Evolutionary conservation across 371 early-diverging fungal species (phyloP), one percentile per base, ranked within the genome.

Genomic region (Chytridium lagenaria): DNA sequence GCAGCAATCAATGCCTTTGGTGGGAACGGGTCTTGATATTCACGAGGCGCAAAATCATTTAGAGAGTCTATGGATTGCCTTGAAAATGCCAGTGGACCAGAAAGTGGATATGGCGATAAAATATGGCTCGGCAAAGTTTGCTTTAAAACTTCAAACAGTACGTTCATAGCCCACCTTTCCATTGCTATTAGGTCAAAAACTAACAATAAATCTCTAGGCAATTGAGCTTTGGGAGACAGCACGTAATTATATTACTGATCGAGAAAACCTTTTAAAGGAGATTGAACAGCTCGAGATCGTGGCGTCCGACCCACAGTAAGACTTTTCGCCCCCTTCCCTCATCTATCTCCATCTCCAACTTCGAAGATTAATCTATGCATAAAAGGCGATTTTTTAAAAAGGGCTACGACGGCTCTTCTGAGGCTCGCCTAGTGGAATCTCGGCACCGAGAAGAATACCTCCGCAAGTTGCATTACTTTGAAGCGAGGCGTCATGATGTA

Each of bases 51-150:
- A 85, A 71, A 23, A 67, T 22, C 78, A 83, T 59, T 73, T 86
- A 33, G 84, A 83, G 66, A 28, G 26, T 0, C 57, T 86, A 5
- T 86, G 86, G 86, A 70, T 77, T 1, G 51, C 67, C n/a, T 70
- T 86, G 31, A 80, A 84, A 64, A 86, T 83, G 82, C 83, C 86
- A 1, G 50, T 75, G 0, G 84, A 83, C 59, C 83, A 86, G 59
- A 81, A 83, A 64, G 70, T 82, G 26, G 82, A 83, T 59, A 86
- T 86, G 86, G 86, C 86, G 1, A 81, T 84, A 61, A 86, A 84
- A 66, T 86, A 86, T 70, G 86, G 86, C 2, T 72, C 74, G 10
- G 76, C 77, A 74, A 75, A 76, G 68, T 83, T 78, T 70, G 76
- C 75, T 22, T 68, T 73, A 0, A 81, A 84, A 61, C 59, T 84